A percentile compares a stretch with the other conserved stretches of the same genome.
Evolutionary conservation across 1,284 basidiomycete genomes (phyloP).

Genomic region (Trametes pubescens): DNA sequence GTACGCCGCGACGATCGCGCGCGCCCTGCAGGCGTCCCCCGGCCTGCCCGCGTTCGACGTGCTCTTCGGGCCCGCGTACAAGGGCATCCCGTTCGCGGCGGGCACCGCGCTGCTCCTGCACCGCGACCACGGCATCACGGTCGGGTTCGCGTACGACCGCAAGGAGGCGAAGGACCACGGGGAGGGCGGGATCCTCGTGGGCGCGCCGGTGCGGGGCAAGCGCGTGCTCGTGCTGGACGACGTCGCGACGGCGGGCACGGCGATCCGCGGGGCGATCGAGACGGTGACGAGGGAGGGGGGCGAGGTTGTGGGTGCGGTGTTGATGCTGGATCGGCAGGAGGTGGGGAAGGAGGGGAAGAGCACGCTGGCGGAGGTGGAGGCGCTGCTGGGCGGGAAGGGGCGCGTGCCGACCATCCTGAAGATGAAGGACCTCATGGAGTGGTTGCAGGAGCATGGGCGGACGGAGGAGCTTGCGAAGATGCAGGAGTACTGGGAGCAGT

Average conservation of each 20-base stretch:
- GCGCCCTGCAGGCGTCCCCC: conserved; percentile 48
- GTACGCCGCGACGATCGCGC: conserved; percentile 83
- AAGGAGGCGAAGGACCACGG: conserved; percentile 98
- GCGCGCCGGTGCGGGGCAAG: conserved; percentile 82
- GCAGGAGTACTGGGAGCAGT: conserved; percentile 83
- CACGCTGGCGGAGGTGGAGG: conserved; percentile 88
- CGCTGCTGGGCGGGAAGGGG: conserved; percentile 71
- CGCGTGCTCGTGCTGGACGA: conserved; percentile 93
- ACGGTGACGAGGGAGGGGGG: conserved; percentile 75
- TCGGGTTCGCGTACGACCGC: conserved; percentile 92
- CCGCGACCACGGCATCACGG: conserved; percentile 68
- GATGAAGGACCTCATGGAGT: conserved; percentile 88
- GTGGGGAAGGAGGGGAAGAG: conserved; percentile 74
- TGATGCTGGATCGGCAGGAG: conserved; percentile 93
- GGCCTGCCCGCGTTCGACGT: conserved; percentile 82
- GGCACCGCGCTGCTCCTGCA: conserved; percentile 85
- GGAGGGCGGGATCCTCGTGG: conserved; percentile 95
- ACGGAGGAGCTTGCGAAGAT: conserved; percentile 77
- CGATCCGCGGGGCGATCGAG: conserved; percentile 83
- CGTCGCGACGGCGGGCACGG: conserved; percentile 97
- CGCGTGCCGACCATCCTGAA: conserved; percentile 81
- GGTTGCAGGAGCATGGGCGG: conserved; percentile 77
- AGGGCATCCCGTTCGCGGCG: conserved; percentile 95
- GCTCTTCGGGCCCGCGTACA: conserved; percentile 97
- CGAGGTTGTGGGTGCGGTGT: conserved; percentile 89